phyloP scores from a whole-genome alignment of 108 stramenopile species.

The Nitzschia palea region DNA sequence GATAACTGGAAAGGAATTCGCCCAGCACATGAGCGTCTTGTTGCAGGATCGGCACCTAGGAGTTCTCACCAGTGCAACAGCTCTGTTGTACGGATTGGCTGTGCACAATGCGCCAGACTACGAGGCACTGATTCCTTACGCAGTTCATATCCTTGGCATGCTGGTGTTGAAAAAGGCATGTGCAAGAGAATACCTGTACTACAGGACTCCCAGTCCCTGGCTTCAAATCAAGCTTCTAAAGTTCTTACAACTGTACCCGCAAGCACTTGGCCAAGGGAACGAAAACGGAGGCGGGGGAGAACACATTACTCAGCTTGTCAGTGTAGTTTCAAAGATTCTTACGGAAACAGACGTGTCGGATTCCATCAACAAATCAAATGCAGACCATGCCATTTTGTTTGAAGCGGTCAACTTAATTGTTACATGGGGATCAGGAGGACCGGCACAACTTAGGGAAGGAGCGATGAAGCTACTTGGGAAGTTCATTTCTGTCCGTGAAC shows the following conservation, averaged over 20 bases:
- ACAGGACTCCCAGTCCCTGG: constrained; percentile 93
- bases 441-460: constrained; percentile 69
- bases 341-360: constrained; percentile 91
- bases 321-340: constrained; percentile 85
- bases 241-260: constrained; percentile 92
- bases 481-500: constrained; percentile 93
- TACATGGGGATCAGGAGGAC: constrained; percentile 83
- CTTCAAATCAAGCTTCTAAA: constrained; percentile 94
- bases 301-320: constrained; percentile 77
- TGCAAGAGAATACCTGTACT: constrained; percentile 93
- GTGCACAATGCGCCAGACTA: constrained; percentile 73
- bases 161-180: constrained; percentile 87
- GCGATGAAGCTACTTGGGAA: constrained; percentile 93
- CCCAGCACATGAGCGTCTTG: constrained; percentile 78
- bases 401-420: constrained; percentile 96
- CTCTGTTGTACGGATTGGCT: constrained; percentile 87
- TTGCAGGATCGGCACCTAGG: constrained; percentile 93
- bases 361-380: constrained; percentile 97
- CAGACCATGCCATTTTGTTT: constrained; percentile 94
- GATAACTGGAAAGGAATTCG: constrained; percentile 84
- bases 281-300: constrained; percentile 53
- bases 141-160: constrained; percentile 87
- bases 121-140: constrained; percentile 88
- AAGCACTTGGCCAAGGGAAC: constrained; percentile 53
- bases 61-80: constrained; percentile 88